Conservation (phyloP, 768 basidiomycete genomes). For the Basidioascus undulatus region DNA sequence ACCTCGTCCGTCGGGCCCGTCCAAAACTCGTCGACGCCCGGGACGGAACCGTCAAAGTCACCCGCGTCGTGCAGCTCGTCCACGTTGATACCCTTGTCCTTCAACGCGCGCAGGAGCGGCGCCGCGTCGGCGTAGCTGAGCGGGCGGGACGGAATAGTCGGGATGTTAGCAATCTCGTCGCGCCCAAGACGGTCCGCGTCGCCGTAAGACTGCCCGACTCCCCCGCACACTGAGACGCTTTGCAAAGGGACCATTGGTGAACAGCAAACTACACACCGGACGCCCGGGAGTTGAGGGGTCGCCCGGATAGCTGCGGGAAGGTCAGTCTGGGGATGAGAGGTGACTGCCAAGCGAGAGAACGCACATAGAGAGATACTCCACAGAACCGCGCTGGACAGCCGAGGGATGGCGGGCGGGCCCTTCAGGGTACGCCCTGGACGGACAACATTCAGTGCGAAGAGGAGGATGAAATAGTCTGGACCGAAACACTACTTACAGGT, state of each 20-base stretch:
- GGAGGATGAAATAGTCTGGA: conserved; percentile 18
- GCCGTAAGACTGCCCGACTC: conserved; percentile 60
- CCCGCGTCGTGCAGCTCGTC: conserved; percentile 14
- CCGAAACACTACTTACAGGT: too few relatives aligned
- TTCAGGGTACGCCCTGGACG: conserved; percentile 31
- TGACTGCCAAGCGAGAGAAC: conserved; percentile 22
- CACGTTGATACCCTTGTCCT: conserved; percentile 20
- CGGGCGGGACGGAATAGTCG: conserved; percentile 63
- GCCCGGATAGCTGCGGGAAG: conserved; percentile 16
- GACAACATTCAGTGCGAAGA: background rate
- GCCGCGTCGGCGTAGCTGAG: conserved; percentile 68
- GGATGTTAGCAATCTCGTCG: conserved; percentile 26
- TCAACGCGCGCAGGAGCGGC: conserved; percentile 31
- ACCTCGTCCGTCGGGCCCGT: conserved; percentile 23
- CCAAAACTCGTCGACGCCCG: conserved; percentile 19
- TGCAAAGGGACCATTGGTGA: too few relatives aligned
- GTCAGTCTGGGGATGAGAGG: conserved; percentile 20
- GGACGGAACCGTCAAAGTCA: conserved; percentile 18
- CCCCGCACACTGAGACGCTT: too few relatives aligned
- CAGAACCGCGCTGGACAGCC: conserved; percentile 65
- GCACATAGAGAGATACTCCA: conserved; percentile 40
- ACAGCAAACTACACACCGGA: too few relatives aligned
- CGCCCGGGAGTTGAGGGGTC: conserved; percentile 69
- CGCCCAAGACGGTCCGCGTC: conserved; percentile 33
- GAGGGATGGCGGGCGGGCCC: conserved; percentile 73